phyloP scores from a whole-genome alignment of 2,329 filamentous ascomycete genomes.

The Cercospora nicotianae region DNA sequence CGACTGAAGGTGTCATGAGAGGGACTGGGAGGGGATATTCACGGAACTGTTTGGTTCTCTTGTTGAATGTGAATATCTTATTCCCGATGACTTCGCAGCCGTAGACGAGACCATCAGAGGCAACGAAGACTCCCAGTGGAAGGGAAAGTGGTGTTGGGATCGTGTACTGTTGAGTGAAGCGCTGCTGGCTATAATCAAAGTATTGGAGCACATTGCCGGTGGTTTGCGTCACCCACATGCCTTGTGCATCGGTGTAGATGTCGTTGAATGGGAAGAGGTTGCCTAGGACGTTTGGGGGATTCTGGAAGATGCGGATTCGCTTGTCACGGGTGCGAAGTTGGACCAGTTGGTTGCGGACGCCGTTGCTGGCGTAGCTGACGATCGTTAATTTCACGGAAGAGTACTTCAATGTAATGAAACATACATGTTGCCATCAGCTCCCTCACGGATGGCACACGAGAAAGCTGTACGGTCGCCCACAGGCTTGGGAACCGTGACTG shows the following conservation, averaged over 20 bases:
- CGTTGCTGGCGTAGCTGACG: conserved; percentile 18
- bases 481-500: neutral
- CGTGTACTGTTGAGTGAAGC: conserved; percentile 18
- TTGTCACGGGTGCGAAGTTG: conserved; percentile 18
- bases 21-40: conserved; percentile 20
- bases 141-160: conserved; percentile 21
- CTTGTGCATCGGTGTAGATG: conserved; percentile 20
- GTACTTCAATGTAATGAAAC: neutral
- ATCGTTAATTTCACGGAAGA: neutral
- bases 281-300: conserved; percentile 20
- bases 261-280: conserved; percentile 30
- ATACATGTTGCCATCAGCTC: conserved; percentile 29
- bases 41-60: conserved; percentile 7
- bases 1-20: conserved; percentile 24
- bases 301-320: conserved; percentile 23
- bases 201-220: conserved; percentile 24
- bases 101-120: conserved; percentile 24
- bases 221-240: conserved; percentile 28
- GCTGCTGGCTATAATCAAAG: conserved; percentile 22
- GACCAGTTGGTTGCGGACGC: conserved; percentile 28
- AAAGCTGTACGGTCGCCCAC: conserved; percentile 15
- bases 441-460: conserved; percentile 22
- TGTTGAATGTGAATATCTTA: conserved; percentile 22
- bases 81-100: conserved; percentile 23
- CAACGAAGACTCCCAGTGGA: conserved; percentile 24